phyloP scores from a whole-genome alignment of 495 filamentous ascomycete genomes.

The Aspergillus homomorphus region DNA sequence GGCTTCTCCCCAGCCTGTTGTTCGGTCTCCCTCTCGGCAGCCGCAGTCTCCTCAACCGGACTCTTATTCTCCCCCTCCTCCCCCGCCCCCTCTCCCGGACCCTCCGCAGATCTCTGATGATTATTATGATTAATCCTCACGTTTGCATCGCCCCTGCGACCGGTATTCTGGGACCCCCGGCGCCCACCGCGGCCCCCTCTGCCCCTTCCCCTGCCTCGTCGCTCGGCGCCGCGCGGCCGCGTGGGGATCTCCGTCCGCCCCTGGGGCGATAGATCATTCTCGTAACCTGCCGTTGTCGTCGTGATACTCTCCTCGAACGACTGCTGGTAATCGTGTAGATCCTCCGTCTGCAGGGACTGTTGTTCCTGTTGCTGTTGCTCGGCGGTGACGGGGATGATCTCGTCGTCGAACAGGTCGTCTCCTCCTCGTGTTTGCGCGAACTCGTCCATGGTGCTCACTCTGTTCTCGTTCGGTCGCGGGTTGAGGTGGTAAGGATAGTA shows the following conservation, averaged over 20 bases:
- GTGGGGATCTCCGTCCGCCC: conserved; percentile 21
- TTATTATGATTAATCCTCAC: conserved; percentile 20
- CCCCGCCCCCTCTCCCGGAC: conserved; percentile 12
- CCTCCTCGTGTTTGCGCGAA: conserved; percentile 65
- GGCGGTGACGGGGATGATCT: conserved; percentile 59
- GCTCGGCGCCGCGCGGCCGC: conserved; percentile 36
- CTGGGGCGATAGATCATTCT: conserved; percentile 13
- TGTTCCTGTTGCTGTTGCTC: conserved; percentile 25
- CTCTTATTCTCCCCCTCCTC: conserved; percentile 22
- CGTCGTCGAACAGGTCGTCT: conserved; percentile 71
- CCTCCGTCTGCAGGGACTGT: not conserved
- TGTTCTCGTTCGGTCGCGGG: conserved; percentile 16
- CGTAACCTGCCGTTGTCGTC: conserved; percentile 14
- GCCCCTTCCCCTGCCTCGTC: conserved; percentile 36
- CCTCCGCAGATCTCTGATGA: conserved; percentile 14
- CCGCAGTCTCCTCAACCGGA: conserved; percentile 22
- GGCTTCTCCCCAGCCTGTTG: not conserved
- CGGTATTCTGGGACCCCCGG: conserved; percentile 32
- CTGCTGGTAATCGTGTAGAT: conserved; percentile 15
- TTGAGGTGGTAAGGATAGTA: not conserved
- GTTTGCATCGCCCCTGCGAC: conserved; percentile 26
- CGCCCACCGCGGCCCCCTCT: conserved; percentile 33
- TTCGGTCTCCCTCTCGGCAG: not conserved
- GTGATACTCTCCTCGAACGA: conserved; percentile 16
- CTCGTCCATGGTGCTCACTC: conserved; percentile 28